Base-by-base conservation (phyloP, 345 rosid species). In the Camelina hispida region DNA sequence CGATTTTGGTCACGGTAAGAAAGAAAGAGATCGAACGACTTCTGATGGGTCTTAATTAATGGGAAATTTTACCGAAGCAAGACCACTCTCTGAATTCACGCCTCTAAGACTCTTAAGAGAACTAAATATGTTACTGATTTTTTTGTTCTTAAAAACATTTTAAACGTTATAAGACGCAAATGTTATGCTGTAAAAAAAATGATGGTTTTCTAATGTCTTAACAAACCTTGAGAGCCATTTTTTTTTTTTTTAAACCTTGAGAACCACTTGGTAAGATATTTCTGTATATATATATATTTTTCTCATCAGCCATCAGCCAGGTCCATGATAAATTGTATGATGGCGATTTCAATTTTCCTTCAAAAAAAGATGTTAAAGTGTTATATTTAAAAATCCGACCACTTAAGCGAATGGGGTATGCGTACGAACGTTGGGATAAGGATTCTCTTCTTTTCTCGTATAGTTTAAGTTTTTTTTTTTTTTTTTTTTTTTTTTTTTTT, bases 341-440 rank as follows among this genome's bases (percentile, higher is more conserved):
- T 47, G 66, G 11, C 12, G 13, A 30, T 25, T 12, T 9, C 37
- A 44, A 23, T 25, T 48, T 48, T 11, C n/a, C 3, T 28, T 9
- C 23, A 10, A 30, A 46, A 46, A 9, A 65, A 44, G 12, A 4
- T 2, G 10, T 12, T 13, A 5, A 54, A n/a, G n/a, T 40, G 7
- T 15, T 15, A 40, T 15, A 9, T 54, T 23, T 54, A 12, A 30
- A 30, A 48, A 0, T 25, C 23, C 23, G 28, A 47, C 30, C 57
- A 64, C 55, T 25, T n/a, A 11, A 10, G 68, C 30, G 25, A 43
- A 64, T 64, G 43, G 55, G 54, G 9, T 4, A 28, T 63, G 40
- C 66, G 35, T 42, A 62, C 43, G 46, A 59, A 62, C 44, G 51
- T 42, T 62, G 35, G 3, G 17, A 48, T 48, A 48, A 48, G 53